These are phyloP conservation scores for Cardiospermum halicacabum DNA, from an alignment of 345 rosid genomes.

Conservation along the genomic window DNA sequence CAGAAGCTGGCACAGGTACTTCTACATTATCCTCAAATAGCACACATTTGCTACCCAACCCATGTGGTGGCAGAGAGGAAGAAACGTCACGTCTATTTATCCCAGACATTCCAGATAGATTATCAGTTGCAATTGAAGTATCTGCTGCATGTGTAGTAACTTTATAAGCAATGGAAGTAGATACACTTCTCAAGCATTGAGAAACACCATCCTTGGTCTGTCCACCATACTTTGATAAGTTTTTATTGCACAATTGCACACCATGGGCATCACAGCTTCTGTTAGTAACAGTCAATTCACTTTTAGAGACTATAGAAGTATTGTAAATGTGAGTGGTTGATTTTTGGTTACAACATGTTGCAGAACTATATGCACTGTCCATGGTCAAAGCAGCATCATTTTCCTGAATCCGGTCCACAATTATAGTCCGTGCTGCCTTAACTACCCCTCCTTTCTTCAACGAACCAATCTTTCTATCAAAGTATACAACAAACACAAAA, in stretches of 20 bases:
- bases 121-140: slow-evolving; percentile 19
- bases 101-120: slow-evolving; percentile 17
- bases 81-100: slow-evolving; percentile 10
- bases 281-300: slow-evolving; percentile 38
- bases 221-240: slow-evolving; percentile 28
- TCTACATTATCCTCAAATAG: slow-evolving; percentile 12
- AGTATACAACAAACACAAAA: slow-evolving; percentile 69
- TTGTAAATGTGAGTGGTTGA: slow-evolving; percentile 21
- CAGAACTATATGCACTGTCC: slow-evolving; percentile 16
- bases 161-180: slow-evolving; percentile 18
- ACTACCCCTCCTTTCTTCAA: slow-evolving; percentile 74
- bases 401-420: slow-evolving; percentile 21
- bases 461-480: slow-evolving; percentile 65
- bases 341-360: slow-evolving; percentile 16
- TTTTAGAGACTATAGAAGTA: slow-evolving; percentile 31
- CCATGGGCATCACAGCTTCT: slow-evolving; percentile 31
- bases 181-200: slow-evolving; percentile 22
- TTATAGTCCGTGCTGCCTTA: slow-evolving; percentile 46
- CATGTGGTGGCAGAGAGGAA: slow-evolving; percentile 23
- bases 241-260: slow-evolving; percentile 29
- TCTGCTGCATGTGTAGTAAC: slow-evolving; percentile 16
- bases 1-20: slow-evolving; percentile 8
- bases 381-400: slow-evolving; percentile 22
- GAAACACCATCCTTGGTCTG: slow-evolving; percentile 17
- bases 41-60: slow-evolving; percentile 22